Base-by-base conservation (phyloP, 106 monocot genomes). In the Dendrobium nobile region DNA sequence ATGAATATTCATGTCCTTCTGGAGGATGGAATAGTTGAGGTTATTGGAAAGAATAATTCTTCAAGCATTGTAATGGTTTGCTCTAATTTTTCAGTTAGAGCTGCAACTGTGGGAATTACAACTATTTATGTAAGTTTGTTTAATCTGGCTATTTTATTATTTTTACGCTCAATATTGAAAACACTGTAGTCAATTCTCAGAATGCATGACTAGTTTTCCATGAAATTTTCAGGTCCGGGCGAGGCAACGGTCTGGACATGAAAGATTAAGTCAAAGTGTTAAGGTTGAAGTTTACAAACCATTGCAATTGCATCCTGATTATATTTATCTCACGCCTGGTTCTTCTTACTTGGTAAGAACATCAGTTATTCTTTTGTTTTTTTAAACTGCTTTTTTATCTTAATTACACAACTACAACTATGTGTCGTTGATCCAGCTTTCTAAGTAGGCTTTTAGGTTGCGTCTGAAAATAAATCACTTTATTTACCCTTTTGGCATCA, bases 241-340 rank as follows among this genome's bases (percentile, higher is more conserved):
- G 42, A 86, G 77, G 42, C 85, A 86, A 82, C 47, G 77, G 56
- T 85, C 88, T 85, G 98, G 91, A 79, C 80, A 70, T 79, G 89
- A 88, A 78, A 84, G 89, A 54, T 68, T 82, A 9, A 99, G 98
- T 82, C 88, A 99, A 85, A 77, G 78, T 77, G 56, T 99, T 78
- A 92, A 89, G 80, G 88, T 99, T 81, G 99, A 99, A 86, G 93
- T 99, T 77, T 99, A 90, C 81, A 80, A 82, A 59, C 91, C 80
- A 77, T 80, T 99, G 28, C 83, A 51, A 78, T 40, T 99, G 47
- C 81, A 88, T 85, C 99, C 99, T 67, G 81, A 82, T 68, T 90
- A 88, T 88, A 47, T 95, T 82, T 95, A 91, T 80, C 95, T 99
- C 80, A 73, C 85, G 9, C 99, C 99, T 75, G 95, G 95, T 64